These are phyloP conservation scores for Jacaranda copaia DNA, from an alignment of 257 asterid species.

Conservation along the genomic window DNA sequence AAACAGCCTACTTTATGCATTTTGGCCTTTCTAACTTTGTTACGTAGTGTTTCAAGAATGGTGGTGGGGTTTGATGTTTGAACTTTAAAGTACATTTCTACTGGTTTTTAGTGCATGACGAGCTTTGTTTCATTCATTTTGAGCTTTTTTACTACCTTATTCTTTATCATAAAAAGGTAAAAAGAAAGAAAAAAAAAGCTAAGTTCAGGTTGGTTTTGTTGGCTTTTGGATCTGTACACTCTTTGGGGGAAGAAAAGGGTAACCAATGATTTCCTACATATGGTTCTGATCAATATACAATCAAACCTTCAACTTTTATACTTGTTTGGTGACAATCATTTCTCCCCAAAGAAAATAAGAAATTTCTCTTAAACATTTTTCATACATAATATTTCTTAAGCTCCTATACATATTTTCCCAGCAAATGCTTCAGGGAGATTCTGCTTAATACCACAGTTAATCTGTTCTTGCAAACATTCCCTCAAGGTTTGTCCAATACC, in stretches of 20 bases:
- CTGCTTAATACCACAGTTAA: slow-evolving; percentile 17
- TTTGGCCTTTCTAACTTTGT: slow-evolving; percentile 48
- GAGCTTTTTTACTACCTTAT: slow-evolving; percentile 37
- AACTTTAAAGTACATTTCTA: slow-evolving; percentile 27
- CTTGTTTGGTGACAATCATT: slow-evolving; percentile 38
- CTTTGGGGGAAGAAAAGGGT: slow-evolving; percentile 51
- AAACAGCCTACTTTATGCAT: slow-evolving; percentile 56
- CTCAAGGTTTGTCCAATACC: slow-evolving; percentile 42
- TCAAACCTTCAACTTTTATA: slow-evolving; percentile 41
- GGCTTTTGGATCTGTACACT: slow-evolving; percentile 47
- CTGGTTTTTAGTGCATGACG: slow-evolving; percentile 1
- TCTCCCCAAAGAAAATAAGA: neutral
- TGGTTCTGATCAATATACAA: slow-evolving; percentile 43
- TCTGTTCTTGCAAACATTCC: slow-evolving; percentile 26
- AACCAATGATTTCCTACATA: slow-evolving; percentile 57
- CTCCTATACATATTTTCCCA: neutral
- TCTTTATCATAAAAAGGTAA: slow-evolving; percentile 44
- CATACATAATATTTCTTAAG: neutral
- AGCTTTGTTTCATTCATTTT: slow-evolving; percentile 25
- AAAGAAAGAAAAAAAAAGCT: slow-evolving; percentile 15
- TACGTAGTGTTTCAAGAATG: slow-evolving; percentile 38
- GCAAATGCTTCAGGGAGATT: slow-evolving; percentile 28
- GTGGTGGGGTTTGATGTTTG: slow-evolving; percentile 45
- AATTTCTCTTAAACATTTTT: neutral
- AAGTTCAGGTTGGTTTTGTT: slow-evolving; percentile 29